Conservation (phyloP, 805 yeast species). For the Cyberlindnera maclurae region DNA sequence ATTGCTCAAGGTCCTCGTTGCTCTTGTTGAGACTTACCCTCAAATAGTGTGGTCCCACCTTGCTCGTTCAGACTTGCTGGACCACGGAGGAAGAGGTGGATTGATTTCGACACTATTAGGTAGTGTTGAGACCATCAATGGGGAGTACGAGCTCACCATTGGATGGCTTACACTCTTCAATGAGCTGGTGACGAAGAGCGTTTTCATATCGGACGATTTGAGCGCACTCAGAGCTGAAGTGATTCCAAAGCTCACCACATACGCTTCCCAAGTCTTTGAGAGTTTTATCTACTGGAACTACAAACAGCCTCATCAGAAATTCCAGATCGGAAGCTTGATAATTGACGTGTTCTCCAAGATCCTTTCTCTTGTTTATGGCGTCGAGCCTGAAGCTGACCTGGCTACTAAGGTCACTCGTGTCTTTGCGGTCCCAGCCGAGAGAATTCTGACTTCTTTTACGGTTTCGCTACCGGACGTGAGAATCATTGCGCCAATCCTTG, state of each 20-base stretch:
- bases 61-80: conserved; percentile 57
- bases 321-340: conserved; percentile 51
- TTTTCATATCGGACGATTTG: conserved; percentile 31
- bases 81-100: conserved; percentile 59
- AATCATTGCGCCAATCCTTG: conserved; percentile 45
- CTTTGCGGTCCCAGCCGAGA: conserved; percentile 42
- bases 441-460: conserved; percentile 51
- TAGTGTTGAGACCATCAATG: conserved; percentile 62
- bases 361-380: conserved; percentile 46
- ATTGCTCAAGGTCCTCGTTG: conserved; percentile 43
- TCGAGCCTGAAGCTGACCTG: conserved; percentile 34
- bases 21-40: conserved; percentile 43
- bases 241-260: conserved; percentile 44
- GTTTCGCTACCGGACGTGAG: conserved; percentile 44
- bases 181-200: conserved; percentile 44
- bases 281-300: conserved; percentile 69
- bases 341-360: conserved; percentile 50
- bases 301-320: conserved; percentile 45
- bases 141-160: conserved; percentile 59
- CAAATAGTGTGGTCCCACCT: conserved; percentile 76
- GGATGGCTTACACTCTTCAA: conserved; percentile 49
- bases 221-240: conserved; percentile 42
- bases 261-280: conserved; percentile 65
- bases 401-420: conserved; percentile 39
- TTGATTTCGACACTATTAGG: conserved; percentile 55